These are phyloP conservation scores for Neurospora sp. DNA, from an alignment of 495 filamentous ascomycete species.

Conservation along the genomic window DNA sequence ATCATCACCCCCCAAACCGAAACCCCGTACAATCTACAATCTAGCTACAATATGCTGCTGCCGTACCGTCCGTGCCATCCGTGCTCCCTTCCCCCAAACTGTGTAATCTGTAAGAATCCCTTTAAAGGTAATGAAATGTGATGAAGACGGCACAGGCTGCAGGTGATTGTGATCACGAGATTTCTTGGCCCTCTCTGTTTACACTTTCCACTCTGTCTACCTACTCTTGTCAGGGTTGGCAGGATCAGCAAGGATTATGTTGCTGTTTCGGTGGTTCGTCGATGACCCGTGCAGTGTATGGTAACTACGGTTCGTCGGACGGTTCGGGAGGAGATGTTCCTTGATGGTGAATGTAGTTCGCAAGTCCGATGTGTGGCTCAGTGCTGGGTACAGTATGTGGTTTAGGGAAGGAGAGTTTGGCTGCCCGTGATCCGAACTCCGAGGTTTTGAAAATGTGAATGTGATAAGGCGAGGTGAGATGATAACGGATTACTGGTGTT, in stretches of 20 bases:
- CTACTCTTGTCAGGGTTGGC: no score
- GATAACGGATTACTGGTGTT: background rate
- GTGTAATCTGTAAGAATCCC: background rate
- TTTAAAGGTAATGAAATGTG: background rate
- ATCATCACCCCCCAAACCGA: background rate
- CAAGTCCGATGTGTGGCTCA: background rate
- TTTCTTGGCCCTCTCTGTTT: background rate
- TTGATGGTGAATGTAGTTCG: background rate
- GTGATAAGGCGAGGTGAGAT: background rate
- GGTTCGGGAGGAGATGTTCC: background rate
- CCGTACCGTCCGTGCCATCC: background rate
- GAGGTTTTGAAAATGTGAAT: background rate
- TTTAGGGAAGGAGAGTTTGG: background rate
- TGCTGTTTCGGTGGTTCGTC: background rate
- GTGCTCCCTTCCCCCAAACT: background rate
- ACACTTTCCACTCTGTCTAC: no score
- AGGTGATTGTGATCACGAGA: background rate
- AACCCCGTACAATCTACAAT: background rate
- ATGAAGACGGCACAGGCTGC: background rate
- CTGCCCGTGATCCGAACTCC: background rate
- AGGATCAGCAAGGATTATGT: no score
- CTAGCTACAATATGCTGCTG: background rate
- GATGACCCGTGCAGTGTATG: background rate
- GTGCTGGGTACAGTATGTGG: no score
- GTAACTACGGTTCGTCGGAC: background rate